These are phyloP conservation scores for Ceratocystis variospora DNA, from an alignment of 2,329 filamentous ascomycete genomes.

Conservation along the genomic window DNA sequence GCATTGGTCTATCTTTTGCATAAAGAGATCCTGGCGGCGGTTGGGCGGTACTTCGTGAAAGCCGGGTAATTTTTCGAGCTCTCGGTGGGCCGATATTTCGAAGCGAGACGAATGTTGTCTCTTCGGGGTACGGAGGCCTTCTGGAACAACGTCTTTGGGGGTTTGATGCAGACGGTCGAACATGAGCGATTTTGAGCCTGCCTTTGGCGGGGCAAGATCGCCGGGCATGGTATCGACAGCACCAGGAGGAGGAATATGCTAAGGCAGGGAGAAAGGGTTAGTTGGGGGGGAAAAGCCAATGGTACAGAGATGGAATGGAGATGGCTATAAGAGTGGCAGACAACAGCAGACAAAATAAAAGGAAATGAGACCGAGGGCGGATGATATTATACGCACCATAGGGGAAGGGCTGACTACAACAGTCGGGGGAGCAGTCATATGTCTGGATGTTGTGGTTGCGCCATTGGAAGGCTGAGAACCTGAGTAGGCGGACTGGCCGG, in stretches of 20 bases:
- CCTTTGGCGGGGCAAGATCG: conserved; percentile 86
- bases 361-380: conserved; percentile 12
- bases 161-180: conserved; percentile 84
- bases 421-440: conserved; percentile 59
- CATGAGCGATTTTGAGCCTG: conserved; percentile 74
- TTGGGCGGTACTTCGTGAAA: conserved; percentile 97
- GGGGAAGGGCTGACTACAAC: conserved; percentile 92
- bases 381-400: conserved; percentile 46
- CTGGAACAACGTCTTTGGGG: conserved; percentile 80
- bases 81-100: conserved; percentile 91
- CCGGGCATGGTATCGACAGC: conserved; percentile 96
- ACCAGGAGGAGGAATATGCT: conserved; percentile 88
- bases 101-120: conserved; percentile 95
- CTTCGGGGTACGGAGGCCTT: conserved; percentile 88
- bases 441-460: conserved; percentile 47
- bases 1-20: conserved; percentile 99
- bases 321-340: neutral
- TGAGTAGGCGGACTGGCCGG: conserved; percentile 23
- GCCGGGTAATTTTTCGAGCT: conserved; percentile 90
- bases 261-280: conserved; percentile 15
- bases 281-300: neutral
- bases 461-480: conserved; percentile 31
- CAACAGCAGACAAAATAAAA: conserved; percentile 18
- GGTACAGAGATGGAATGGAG: neutral
- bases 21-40: conserved; percentile 88